Conservation (phyloP, 768 basidiomycete species). For the Tephrocybe sp. region DNA sequence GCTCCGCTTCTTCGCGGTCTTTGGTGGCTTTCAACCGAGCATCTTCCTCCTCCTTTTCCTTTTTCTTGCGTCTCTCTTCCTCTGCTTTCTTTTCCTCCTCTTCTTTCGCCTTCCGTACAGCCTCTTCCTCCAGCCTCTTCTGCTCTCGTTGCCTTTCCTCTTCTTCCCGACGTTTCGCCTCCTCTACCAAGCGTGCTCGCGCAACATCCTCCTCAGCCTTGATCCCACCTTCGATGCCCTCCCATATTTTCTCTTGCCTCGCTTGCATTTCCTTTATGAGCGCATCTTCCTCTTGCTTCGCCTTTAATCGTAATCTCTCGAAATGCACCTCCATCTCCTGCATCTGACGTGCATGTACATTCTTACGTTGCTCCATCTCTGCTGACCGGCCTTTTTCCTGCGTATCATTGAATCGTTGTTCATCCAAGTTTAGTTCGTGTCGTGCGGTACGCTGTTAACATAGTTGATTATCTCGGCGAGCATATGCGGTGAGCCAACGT, state of each 20-base stretch:
- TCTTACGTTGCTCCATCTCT: slow-evolving; percentile 33
- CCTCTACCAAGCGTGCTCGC: slow-evolving; percentile 49
- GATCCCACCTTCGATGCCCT: slow-evolving; percentile 62
- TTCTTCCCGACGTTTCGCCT: slow-evolving; percentile 48
- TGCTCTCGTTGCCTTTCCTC: slow-evolving; percentile 44
- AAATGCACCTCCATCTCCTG: slow-evolving; percentile 49
- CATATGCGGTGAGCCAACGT: slow-evolving; percentile 18
- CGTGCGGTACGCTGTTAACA: slow-evolving; percentile 39
- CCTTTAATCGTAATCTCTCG: slow-evolving; percentile 36
- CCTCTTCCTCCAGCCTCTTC: slow-evolving; percentile 44
- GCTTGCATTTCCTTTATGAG: slow-evolving; percentile 46
- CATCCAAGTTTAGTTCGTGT: slow-evolving; percentile 33
- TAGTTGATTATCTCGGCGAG: neutral
- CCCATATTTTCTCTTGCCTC: slow-evolving; percentile 52
- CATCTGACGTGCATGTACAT: slow-evolving; percentile 46
- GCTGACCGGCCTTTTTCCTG: slow-evolving; percentile 39
- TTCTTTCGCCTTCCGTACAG: slow-evolving; percentile 35
- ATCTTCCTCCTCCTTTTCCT: slow-evolving; percentile 35
- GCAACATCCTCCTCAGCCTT: slow-evolving; percentile 60
- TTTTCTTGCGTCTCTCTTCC: slow-evolving; percentile 35
- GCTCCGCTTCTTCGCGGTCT: slow-evolving; percentile 22
- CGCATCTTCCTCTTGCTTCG: slow-evolving; percentile 43
- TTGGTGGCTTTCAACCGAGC: slow-evolving; percentile 29
- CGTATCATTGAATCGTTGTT: slow-evolving; percentile 35
- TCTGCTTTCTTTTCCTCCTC: slow-evolving; percentile 33